A percentile compares a stretch with the other conserved stretches of the same genome.
Conservation (phyloP, 192 early-diverging fungal genomes). For the Coemansia biformis region DNA sequence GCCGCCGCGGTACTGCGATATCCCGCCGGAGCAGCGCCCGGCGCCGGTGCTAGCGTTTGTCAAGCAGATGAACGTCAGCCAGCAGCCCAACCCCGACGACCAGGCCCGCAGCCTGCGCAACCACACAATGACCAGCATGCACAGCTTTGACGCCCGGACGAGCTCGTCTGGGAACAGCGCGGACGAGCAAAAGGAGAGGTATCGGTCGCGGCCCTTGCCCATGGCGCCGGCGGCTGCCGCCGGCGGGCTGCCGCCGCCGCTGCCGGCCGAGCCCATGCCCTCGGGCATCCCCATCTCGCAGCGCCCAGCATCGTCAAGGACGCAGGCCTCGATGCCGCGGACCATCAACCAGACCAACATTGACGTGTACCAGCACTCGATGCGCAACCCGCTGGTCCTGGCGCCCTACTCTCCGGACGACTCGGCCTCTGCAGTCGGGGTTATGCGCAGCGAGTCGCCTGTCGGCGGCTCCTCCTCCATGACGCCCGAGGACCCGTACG, state of each 20-base stretch:
- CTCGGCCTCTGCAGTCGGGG: background rate
- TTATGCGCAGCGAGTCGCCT: conserved; percentile 7
- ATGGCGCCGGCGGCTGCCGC: conserved; percentile 10
- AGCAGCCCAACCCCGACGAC: background rate
- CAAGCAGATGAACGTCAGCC: conserved; percentile 21
- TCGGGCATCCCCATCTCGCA: background rate
- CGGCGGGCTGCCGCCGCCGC: conserved; percentile 17
- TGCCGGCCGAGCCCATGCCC: conserved; percentile 36
- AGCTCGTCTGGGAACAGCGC: conserved; percentile 12
- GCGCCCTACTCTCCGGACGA: conserved; percentile 14
- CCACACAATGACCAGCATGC: conserved; percentile 18
- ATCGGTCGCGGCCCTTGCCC: conserved; percentile 25
- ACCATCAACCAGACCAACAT: conserved; percentile 5
- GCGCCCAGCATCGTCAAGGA: conserved; percentile 4
- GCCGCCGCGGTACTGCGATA: conserved; percentile 41
- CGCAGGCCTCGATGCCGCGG: background rate
- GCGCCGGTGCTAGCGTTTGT: conserved; percentile 19
- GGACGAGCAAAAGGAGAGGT: conserved; percentile 20
- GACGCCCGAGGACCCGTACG: conserved; percentile 4
- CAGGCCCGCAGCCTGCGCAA: conserved; percentile 6
- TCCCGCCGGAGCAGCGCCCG: conserved; percentile 28
- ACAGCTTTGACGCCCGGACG: conserved; percentile 20
- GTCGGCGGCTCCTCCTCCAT: conserved; percentile 3
- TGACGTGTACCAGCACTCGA: conserved; percentile 9
- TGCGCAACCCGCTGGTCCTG: conserved; percentile 5